phyloP scores from a whole-genome alignment of 2,329 filamentous ascomycete species.

The Fusarium tanahbumbuense region DNA sequence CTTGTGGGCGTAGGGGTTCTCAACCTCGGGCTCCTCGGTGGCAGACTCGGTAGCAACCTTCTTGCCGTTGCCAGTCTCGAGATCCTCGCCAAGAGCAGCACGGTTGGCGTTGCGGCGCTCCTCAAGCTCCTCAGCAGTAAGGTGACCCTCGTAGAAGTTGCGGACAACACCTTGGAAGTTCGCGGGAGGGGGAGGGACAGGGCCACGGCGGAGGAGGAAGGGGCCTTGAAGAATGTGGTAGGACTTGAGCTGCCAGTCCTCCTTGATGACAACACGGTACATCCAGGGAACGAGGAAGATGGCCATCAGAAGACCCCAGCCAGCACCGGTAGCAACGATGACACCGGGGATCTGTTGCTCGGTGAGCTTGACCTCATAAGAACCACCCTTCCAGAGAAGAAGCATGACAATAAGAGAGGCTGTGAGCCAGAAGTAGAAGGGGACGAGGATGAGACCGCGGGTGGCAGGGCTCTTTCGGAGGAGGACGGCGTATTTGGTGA shows the following conservation, averaged over 20 bases:
- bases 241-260: conserved; percentile 69
- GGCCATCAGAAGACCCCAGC: conserved; percentile 60
- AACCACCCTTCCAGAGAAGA: conserved; percentile 67
- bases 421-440: conserved; percentile 68
- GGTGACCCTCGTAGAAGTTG: conserved; percentile 68
- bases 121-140: conserved; percentile 65
- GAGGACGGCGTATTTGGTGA: conserved; percentile 68
- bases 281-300: conserved; percentile 70
- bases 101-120: conserved; percentile 50
- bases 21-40: conserved; percentile 67
- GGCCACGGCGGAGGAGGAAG: conserved; percentile 59
- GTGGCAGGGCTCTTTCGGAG: conserved; percentile 64
- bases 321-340: conserved; percentile 65
- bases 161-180: conserved; percentile 57
- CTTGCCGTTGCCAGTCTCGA: conserved; percentile 47
- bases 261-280: conserved; percentile 67
- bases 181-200: conserved; percentile 55
- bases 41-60: conserved; percentile 49
- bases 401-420: conserved; percentile 68
- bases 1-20: conserved; percentile 48
- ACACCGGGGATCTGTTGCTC: conserved; percentile 63
- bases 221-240: conserved; percentile 67
- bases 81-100: conserved; percentile 34
- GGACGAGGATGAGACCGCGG: conserved; percentile 64
- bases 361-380: conserved; percentile 60